Evolutionary conservation across 768 basidiomycete genomes (phyloP).

Genomic region (Tulasnella sp.): DNA sequence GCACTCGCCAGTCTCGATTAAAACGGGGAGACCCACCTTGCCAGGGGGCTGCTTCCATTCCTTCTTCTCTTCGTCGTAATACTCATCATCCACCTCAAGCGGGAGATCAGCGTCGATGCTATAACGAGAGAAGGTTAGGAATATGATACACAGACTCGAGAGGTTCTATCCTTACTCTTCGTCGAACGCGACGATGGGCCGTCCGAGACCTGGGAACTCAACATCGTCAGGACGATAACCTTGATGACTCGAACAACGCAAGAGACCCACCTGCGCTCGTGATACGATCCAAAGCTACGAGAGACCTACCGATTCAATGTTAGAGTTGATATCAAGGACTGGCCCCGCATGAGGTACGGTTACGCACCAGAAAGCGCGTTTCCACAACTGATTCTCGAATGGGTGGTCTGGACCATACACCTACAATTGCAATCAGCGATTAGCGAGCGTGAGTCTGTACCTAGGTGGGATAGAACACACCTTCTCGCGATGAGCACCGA

Average conservation of each 20-base stretch:
- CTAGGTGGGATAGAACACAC: constrained; percentile 20
- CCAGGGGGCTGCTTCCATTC: constrained; percentile 54
- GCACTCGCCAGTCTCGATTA: too few relatives aligned
- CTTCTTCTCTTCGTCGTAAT: constrained; percentile 51
- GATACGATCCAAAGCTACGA: constrained; percentile 23
- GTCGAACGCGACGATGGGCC: constrained; percentile 63
- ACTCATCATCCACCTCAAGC: constrained; percentile 71
- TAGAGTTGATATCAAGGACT: not conserved
- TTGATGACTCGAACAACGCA: not conserved
- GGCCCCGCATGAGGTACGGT: constrained; percentile 16
- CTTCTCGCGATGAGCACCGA: constrained; percentile 50
- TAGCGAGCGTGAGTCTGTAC: not conserved
- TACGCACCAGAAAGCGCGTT: constrained; percentile 61
- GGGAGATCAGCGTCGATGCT: constrained; percentile 66
- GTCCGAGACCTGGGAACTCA: constrained; percentile 33
- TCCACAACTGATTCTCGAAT: constrained; percentile 61
- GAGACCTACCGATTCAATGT: constrained; percentile 2
- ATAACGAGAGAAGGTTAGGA: not conserved
- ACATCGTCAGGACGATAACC: not conserved
- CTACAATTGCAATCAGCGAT: not conserved
- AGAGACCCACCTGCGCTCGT: constrained; percentile 25
- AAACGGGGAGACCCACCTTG: constrained; percentile 22
- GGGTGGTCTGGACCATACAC: constrained; percentile 32
- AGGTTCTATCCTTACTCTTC: constrained; percentile 43
- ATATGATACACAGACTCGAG: not conserved